phyloP scores from a whole-genome alignment of 148 eudicot species.

The Gaultheria prostrata region DNA sequence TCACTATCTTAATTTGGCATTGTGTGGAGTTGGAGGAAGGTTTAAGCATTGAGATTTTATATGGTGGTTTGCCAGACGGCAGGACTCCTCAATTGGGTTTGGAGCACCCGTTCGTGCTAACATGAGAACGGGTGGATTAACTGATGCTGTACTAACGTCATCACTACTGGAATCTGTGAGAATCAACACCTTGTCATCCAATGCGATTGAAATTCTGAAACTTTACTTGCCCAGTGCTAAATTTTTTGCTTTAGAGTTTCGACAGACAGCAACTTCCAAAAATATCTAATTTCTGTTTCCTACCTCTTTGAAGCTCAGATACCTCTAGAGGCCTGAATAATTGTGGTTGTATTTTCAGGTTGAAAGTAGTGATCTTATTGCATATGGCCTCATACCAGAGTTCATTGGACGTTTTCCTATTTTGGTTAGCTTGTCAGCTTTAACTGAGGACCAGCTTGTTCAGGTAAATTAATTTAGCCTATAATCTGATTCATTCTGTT shows the following conservation, averaged over 20 bases:
- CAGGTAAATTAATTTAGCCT: conserved; percentile 44
- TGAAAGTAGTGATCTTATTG: conserved; percentile 86
- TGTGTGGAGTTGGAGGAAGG: background rate
- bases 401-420: conserved; percentile 95
- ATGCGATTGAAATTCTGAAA: conserved; percentile 7
- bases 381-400: conserved; percentile 93
- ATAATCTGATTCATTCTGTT: background rate
- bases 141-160: conserved; percentile 58
- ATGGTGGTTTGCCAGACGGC: conserved; percentile 53
- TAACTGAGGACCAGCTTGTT: conserved; percentile 90
- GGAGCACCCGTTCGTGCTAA: conserved; percentile 98
- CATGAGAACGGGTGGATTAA: conserved; percentile 55
- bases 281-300: background rate
- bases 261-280: background rate
- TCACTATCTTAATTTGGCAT: conserved; percentile 3
- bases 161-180: conserved; percentile 85
- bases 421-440: conserved; percentile 85
- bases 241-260: background rate
- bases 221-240: background rate
- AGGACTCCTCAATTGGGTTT: conserved; percentile 95
- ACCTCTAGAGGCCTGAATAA: background rate
- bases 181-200: conserved; percentile 5
- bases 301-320: conserved; percentile 1
- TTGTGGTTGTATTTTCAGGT: conserved; percentile 44
- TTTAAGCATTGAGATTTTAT: background rate